These are phyloP conservation scores for Nicotiana sylvestris DNA, from an alignment of 257 asterid genomes.

Conservation along the genomic window DNA sequence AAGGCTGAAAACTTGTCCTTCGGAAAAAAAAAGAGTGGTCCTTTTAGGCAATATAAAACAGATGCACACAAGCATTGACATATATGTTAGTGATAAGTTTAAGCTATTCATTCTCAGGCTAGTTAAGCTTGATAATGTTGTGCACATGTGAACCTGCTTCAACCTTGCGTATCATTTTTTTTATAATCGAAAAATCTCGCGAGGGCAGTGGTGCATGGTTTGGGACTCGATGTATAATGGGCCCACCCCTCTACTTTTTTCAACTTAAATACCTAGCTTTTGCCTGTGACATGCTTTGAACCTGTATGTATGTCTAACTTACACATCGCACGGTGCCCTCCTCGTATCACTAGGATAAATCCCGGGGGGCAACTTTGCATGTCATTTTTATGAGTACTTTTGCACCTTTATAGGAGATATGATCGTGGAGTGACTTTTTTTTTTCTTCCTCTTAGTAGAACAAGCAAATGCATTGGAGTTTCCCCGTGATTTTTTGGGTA, in stretches of 20 bases:
- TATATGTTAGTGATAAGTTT: not conserved
- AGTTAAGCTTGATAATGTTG: not conserved
- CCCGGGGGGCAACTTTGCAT: too few relatives aligned
- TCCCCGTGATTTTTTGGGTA: slow-evolving; percentile 80
- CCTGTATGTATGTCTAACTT: not conserved
- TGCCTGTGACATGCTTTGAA: not conserved
- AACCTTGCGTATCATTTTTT: not conserved
- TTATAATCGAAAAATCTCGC: not conserved
- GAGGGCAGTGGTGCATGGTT: not conserved
- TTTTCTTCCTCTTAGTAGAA: slow-evolving; percentile 27
- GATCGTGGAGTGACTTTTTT: slow-evolving; percentile 41
- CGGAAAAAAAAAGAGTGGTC: not conserved
- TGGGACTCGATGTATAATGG: not conserved
- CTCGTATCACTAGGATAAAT: too few relatives aligned
- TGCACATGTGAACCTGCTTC: not conserved
- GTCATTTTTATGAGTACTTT: too few relatives aligned
- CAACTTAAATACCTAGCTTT: not conserved
- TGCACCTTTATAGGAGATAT: not conserved
- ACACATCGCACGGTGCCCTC: not conserved
- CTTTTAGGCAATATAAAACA: not conserved
- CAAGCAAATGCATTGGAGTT: slow-evolving; percentile 50
- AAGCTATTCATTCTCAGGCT: not conserved
- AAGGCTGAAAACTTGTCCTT: not conserved
- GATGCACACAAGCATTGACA: not conserved
- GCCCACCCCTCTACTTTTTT: not conserved